A percentile compares a stretch with the other conserved stretches of the same genome.
Conservation (phyloP, 2,329 filamentous ascomycete genomes). For the Alternaria sp. region DNA sequence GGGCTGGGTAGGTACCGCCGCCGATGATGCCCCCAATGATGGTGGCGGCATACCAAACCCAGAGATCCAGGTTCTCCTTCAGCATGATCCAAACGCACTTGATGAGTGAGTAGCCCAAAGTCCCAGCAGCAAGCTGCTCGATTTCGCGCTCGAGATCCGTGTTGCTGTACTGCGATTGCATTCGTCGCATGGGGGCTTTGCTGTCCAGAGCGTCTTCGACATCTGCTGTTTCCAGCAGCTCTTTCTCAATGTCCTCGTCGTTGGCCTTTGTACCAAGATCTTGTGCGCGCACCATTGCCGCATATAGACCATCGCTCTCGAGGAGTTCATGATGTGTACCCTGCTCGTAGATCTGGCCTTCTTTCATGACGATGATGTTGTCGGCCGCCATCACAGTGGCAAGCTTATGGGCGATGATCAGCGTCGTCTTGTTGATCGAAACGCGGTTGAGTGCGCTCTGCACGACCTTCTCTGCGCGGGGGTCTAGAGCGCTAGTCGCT, state of each 20-base stretch:
- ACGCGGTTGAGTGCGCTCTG: slow-evolving; percentile 89
- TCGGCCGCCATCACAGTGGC: slow-evolving; percentile 69
- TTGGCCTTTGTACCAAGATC: slow-evolving; percentile 30
- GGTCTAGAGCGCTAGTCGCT: slow-evolving; percentile 90
- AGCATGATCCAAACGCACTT: slow-evolving; percentile 19
- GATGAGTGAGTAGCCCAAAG: slow-evolving; percentile 11
- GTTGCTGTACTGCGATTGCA: slow-evolving; percentile 7
- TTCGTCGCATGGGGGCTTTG: slow-evolving; percentile 9
- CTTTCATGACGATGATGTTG: slow-evolving; percentile 72
- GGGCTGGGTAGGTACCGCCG: slow-evolving; percentile 5
- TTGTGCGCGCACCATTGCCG: slow-evolving; percentile 14
- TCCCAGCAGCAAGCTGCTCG: slow-evolving; percentile 14
- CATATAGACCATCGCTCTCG: slow-evolving; percentile 8
- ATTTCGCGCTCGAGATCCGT: slow-evolving; percentile 3
- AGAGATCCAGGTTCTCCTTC: slow-evolving; percentile 14
- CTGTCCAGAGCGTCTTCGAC: slow-evolving; percentile 1
- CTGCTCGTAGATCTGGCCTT: slow-evolving; percentile 71
- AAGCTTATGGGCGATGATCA: slow-evolving; percentile 90
- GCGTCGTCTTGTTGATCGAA: slow-evolving; percentile 83
- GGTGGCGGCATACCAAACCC: background rate
- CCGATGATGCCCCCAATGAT: background rate
- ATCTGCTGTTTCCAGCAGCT: background rate
- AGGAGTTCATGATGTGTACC: slow-evolving; percentile 57
- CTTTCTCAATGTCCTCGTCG: background rate
- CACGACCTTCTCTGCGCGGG: slow-evolving; percentile 90